These are phyloP conservation scores for Scenedesmus sp. DNA, from an alignment of 163 green algal species.

Conservation along the genomic window DNA sequence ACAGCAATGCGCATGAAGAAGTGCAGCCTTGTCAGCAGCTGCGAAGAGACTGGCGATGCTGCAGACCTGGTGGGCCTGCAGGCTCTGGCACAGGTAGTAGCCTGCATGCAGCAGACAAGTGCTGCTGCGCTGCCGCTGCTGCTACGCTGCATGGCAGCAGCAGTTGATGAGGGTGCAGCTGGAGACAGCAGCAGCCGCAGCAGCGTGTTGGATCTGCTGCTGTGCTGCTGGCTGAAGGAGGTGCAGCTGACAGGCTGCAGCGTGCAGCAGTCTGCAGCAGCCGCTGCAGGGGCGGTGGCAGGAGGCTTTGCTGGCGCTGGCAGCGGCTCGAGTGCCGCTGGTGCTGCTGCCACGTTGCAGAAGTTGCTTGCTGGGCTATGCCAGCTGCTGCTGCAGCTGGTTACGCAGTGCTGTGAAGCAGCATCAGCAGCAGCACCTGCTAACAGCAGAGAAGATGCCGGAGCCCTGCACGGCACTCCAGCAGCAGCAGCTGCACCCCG, in stretches of 20 bases:
- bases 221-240: background rate
- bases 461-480: background rate
- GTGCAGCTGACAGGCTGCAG: slow-evolving; percentile 14
- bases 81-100: background rate
- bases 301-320: background rate
- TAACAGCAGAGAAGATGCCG: background rate
- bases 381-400: background rate
- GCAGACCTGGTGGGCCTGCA: background rate
- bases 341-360: background rate
- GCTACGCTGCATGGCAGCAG: background rate
- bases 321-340: background rate
- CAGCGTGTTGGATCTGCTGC: background rate
- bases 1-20: background rate
- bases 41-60: background rate
- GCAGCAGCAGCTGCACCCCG: background rate
- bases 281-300: background rate
- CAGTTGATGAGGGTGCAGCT: too few species aligned
- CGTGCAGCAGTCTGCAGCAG: background rate
- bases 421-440: background rate
- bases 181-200: background rate
- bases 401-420: background rate
- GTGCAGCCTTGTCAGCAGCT: slow-evolving; percentile 5
- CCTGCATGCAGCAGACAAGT: background rate
- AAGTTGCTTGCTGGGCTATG: background rate
- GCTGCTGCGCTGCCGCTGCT: background rate